Base-by-base conservation (phyloP, 495 filamentous ascomycete species). In the Bathelium albidoporum region DNA sequence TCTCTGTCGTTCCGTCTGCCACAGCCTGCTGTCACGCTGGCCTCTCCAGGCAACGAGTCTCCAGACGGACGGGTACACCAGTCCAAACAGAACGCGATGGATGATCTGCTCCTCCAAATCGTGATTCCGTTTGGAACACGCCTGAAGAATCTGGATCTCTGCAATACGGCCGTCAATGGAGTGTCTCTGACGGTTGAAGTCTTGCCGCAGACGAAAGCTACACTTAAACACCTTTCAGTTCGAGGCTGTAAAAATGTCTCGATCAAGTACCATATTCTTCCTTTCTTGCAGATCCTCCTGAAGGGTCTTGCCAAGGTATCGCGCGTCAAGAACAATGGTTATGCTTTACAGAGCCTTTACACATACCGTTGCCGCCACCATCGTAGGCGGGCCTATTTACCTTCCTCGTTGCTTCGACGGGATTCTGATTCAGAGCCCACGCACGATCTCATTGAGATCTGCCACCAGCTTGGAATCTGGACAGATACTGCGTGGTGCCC, bases 221-320 rank as follows among this genome's bases (percentile, higher is more conserved):
- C 80, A 0, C 65, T 86, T 60, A 77, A 82, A 66, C 83, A 86
- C 65, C 75, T 86, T 22, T 86, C 83, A 4, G 79, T 85, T 39
- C 79, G 83, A 10, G 83, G 83, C 9, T 86, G 83, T 77, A 85
- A 86, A 71, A 83, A 86, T 72, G 83, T 86, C 32, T 85, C 83
- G 20, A 74, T 86, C 58, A 86, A 86, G 70, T 86, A 86, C 66
- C 83, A 86, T 61, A 81, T 86, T 61, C 77, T 85, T 36, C 83
- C 83, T 2, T 86, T 80, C 62, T 72, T 86, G 20, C 64, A 73
- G 28, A 65, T 66, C 1, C 66, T 65, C 43, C 62, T 63, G 18
- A 22, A 63, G 24, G 59, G 61, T 24, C 39, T 61, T 52, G 64
- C 62, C 77, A 55, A 55, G 29, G 24, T 29, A 9, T 76, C 52